Evolutionary conservation across 1,139 yeast genomes (phyloP), one percentile per base, ranked within the genome.

Genomic region (Saccharomyces hybrid): DNA sequence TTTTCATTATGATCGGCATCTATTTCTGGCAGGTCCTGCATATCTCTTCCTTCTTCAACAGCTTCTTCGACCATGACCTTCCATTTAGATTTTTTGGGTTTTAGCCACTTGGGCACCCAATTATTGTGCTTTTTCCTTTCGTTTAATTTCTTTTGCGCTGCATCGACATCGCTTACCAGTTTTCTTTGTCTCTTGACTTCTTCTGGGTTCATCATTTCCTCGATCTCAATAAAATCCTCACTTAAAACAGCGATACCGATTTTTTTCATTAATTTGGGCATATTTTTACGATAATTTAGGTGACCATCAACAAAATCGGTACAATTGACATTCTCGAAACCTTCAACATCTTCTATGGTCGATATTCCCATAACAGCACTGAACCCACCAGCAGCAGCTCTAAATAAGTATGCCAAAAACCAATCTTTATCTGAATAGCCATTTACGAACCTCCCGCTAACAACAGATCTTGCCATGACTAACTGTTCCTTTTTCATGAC

Each of bases 351-450:
- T 49, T 81, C 83, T 46, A 91, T 79, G 1, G 93, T 85, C 0
- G 96, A 84, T 47, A 95, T 76, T 0, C 99, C 99, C 7, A 95
- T 95, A 51, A 95, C 95, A 14, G 88, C 80, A 65, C 88, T 86
- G 52, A 95, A 75, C 0, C 99, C 98, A 55, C 99, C 98, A 55
- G 95, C 84, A 0, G 98, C 91, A 1, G 99, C 99, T 62, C 99
- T 78, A 71, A 93, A 95, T 47, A 95, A 73, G 70, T 95, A 95
- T 0, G 99, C 99, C 57, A 95, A 76, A 60, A 95, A 86, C 99
- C 99, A 95, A 72, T 95, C 99, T 65, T 87, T 90, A 60, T 83
- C 81, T 2, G 96, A 88, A 69, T 82, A 95, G 0, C 97, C 98
- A 70, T 90, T 93, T 47, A 93, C 82, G 67, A 89, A 91, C 52